These are phyloP conservation scores for Cytauxzoon felis DNA, from an alignment of 169 alveolate genomes.

Conservation along the genomic window DNA sequence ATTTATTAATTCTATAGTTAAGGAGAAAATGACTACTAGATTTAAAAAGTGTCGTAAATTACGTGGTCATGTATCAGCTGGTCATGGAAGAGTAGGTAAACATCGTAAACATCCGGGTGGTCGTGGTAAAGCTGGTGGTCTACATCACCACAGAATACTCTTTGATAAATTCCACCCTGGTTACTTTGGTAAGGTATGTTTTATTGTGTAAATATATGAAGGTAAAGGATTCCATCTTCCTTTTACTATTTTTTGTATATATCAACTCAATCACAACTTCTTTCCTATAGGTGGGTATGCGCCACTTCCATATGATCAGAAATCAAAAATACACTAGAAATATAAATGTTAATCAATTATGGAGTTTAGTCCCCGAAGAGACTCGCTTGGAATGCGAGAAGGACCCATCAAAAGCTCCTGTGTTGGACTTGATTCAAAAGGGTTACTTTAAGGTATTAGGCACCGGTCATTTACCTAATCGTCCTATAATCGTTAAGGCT, in stretches of 20 bases:
- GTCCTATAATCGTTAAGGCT: constrained; percentile 96
- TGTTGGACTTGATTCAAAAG: constrained; percentile 92
- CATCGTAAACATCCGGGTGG: constrained; percentile 99
- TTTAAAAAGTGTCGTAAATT: constrained; percentile 93
- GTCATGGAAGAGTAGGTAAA: constrained; percentile 99
- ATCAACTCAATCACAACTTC: not conserved
- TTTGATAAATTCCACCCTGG: constrained; percentile 98
- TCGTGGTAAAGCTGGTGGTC: constrained; percentile 98
- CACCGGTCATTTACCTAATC: constrained; percentile 88
- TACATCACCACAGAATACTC: constrained; percentile 92
- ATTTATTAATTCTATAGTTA: constrained; percentile 8
- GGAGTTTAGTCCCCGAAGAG: constrained; percentile 92
- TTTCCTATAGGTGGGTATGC: constrained; percentile 89
- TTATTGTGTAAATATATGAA: constrained; percentile 2
- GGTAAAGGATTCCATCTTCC: constrained; percentile 20
- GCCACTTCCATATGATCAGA: constrained; percentile 92
- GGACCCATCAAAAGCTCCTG: constrained; percentile 89
- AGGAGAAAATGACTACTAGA: constrained; percentile 81
- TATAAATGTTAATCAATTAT: constrained; percentile 91
- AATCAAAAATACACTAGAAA: constrained; percentile 85
- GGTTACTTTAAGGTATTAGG: constrained; percentile 98
- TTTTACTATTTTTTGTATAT: constrained; percentile 6
- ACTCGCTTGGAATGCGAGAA: constrained; percentile 83
- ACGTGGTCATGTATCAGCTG: constrained; percentile 98
- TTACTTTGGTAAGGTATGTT: constrained; percentile 92